Base-by-base conservation (phyloP, 73 alveolate genomes). In the Blepharisma stoltei region DNA sequence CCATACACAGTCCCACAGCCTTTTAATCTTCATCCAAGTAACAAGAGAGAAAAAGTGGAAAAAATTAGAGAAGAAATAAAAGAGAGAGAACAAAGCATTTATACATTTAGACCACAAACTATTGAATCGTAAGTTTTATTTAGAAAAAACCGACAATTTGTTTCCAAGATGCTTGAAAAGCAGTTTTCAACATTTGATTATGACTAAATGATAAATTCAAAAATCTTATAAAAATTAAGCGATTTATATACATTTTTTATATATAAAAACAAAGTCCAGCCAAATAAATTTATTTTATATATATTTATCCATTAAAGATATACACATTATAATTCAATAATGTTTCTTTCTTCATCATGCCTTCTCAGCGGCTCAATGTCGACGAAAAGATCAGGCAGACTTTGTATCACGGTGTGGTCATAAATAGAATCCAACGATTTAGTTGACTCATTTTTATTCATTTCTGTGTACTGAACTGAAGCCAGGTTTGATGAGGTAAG, bases 131-230 rank as follows among this genome's bases (percentile, higher is more conserved):
- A 60, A 60, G 0, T 2, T 1, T 5, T 60, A 60, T 25, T 60
- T 60, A 60, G 73, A 1, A 60, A 60, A 60, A 60, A 60, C 45
- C 14, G 46, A 25, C 73, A 60, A 38, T 60, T 60, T 25, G 23
- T 60, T 25, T 60, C 14, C 23, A 60, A 60, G 46, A 60, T 60
- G 73, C 73, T 60, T 2, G 73, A 60, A n/a, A 14, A 60, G 14
- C 46, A 60, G 73, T 60, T 60, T 25, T 60, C 73, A 1, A 60
- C 46, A 14, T 8, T 25, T 60, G 73, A 60, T n/a, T 32, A 32
- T 32, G 73, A 60, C n/a, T 14, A 52, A n/a, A 14, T 14, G 66
- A 52, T 52, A 52, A 52, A 52, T 52, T 52, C 23, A 52, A 11
- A 14, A 14, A 14, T 52, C 66, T 14, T 14, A 52, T 52, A 2